A percentile compares a stretch with the other conserved stretches of the same genome.
Evolutionary conservation across 805 yeast species (phyloP).

Genomic region (Candida oleophila): DNA sequence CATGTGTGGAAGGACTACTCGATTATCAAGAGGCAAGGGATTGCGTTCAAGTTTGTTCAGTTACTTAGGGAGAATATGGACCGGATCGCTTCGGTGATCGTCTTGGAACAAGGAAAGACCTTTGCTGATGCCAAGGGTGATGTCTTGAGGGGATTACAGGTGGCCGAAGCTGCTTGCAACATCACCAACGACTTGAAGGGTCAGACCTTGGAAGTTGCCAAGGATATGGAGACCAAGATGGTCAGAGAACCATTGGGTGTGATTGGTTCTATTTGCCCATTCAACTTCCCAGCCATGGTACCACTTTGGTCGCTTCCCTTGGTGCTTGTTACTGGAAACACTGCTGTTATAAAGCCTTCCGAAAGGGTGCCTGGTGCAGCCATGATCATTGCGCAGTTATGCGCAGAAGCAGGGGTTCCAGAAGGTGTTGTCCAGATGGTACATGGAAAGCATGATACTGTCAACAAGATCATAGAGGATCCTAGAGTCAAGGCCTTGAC

Average conservation of each 20-base stretch:
- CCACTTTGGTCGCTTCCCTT: conserved; percentile 68
- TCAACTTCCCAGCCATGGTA: conserved; percentile 85
- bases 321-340: conserved; percentile 68
- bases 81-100: conserved; percentile 57
- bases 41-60: conserved; percentile 66
- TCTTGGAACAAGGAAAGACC: conserved; percentile 62
- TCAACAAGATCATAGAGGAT: conserved; percentile 66
- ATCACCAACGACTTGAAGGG: conserved; percentile 66
- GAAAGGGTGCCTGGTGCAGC: conserved; percentile 85
- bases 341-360: conserved; percentile 59
- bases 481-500: conserved; percentile 75
- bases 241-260: conserved; percentile 75
- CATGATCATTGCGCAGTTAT: conserved; percentile 68
- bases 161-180: conserved; percentile 72
- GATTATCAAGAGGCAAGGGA: conserved; percentile 69
- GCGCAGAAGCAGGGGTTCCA: conserved; percentile 72
- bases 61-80: conserved; percentile 66
- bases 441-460: conserved; percentile 74
- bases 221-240: conserved; percentile 77
- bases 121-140: conserved; percentile 72
- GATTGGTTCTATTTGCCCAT: conserved; percentile 75
- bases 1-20: conserved; percentile 51
- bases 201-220: conserved; percentile 61
- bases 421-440: conserved; percentile 70
- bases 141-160: conserved; percentile 74